Evolutionary conservation across 2,329 filamentous ascomycete genomes (phyloP).

Genomic region (Cytospora piceicola): DNA sequence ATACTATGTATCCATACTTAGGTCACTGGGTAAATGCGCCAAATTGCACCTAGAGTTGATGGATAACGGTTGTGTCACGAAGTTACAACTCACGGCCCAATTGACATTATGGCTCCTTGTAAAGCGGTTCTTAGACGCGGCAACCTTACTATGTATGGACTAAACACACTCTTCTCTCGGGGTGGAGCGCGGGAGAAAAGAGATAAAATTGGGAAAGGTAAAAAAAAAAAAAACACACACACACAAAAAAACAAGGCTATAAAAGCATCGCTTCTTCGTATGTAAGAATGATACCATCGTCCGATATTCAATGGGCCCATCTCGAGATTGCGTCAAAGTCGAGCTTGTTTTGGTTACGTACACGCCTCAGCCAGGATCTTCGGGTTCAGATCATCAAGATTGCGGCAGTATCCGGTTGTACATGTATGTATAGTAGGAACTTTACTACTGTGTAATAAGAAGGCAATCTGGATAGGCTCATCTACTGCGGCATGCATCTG

Average conservation of each 20-base stretch:
- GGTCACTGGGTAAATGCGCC: not conserved
- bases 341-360: not conserved
- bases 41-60: not conserved
- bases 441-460: too few relatives aligned
- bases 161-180: not conserved
- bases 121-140: not conserved
- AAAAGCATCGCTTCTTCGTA: not conserved
- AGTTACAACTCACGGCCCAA: not conserved
- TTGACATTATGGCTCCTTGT: not conserved
- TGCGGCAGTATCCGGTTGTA: not conserved
- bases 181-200: too few relatives aligned
- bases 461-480: not conserved
- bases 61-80: not conserved
- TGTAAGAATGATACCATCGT: not conserved
- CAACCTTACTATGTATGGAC: too few relatives aligned
- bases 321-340: slow-evolving; percentile 1
- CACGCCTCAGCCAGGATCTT: not conserved
- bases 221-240: too few relatives aligned
- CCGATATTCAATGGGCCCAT: not conserved
- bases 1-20: too few relatives aligned
- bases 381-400: not conserved
- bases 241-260: not conserved
- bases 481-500: not conserved
- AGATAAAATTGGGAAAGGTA: too few relatives aligned
- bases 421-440: not conserved